Evolutionary conservation across 306 rosid species (phyloP).

Genomic region (Castanospermum australe): DNA sequence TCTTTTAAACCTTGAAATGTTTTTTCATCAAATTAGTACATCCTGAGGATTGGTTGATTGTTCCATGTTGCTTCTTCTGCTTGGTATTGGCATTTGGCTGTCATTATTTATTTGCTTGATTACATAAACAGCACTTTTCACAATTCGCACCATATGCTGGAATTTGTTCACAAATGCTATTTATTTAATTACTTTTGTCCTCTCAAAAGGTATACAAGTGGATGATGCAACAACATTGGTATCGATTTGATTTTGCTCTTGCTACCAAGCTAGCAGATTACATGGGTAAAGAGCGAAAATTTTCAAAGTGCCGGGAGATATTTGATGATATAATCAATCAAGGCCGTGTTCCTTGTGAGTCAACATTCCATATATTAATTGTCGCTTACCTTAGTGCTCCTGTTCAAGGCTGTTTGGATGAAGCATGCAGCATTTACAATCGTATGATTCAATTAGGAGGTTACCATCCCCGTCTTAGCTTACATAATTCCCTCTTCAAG

Average conservation of each 20-base stretch:
- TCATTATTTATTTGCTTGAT: constrained; percentile 8
- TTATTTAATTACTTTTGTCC: background rate
- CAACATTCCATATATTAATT: constrained; percentile 84
- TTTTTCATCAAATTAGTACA: background rate
- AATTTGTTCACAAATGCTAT: background rate
- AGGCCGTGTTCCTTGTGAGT: constrained; percentile 89
- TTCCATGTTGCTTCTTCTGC: background rate
- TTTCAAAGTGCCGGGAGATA: constrained; percentile 87
- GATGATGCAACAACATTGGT: constrained; percentile 91
- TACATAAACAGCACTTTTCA: background rate
- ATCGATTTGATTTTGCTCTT: constrained; percentile 81
- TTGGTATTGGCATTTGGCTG: constrained; percentile 2
- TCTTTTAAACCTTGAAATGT: background rate
- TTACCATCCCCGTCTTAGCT: constrained; percentile 80
- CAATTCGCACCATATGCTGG: constrained; percentile 6
- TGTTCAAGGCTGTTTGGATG: constrained; percentile 80
- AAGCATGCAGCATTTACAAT: constrained; percentile 79
- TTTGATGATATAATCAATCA: constrained; percentile 85
- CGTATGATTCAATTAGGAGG: constrained; percentile 98
- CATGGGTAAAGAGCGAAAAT: constrained; percentile 88
- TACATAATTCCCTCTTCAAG: constrained; percentile 83
- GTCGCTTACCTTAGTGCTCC: constrained; percentile 89
- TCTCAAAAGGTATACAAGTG: constrained; percentile 81
- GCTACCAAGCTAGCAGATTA: constrained; percentile 87
- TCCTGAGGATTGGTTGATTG: constrained; percentile 10